These are phyloP conservation scores for Vitis cinerea DNA, from an alignment of 164 flowering plant genomes.

Conservation along the genomic window DNA sequence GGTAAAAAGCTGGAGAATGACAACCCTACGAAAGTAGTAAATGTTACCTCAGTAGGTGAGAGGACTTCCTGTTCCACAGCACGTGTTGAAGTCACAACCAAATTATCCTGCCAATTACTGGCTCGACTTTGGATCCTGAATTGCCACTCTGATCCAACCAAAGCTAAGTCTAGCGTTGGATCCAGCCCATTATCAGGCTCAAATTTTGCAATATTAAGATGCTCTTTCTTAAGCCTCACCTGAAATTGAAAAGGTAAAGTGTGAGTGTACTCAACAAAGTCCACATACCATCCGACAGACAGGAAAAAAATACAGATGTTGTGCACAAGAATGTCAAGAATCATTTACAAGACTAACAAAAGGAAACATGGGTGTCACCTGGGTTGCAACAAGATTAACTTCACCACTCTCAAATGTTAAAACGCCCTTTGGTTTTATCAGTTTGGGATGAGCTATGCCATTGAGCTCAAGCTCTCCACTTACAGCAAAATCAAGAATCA, in stretches of 20 bases:
- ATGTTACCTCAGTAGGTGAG: conserved; percentile 83
- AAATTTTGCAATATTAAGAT: conserved; percentile 90
- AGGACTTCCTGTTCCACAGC: conserved; percentile 95
- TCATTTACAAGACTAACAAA: background rate
- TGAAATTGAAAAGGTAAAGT: conserved; percentile 26
- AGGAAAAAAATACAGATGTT: background rate
- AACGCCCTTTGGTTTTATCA: conserved; percentile 86
- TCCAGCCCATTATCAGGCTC: conserved; percentile 96
- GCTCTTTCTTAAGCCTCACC: conserved; percentile 94
- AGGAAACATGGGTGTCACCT: conserved; percentile 39
- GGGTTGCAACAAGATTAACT: conserved; percentile 97
- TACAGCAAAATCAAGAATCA: conserved; percentile 90
- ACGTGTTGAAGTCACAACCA: conserved; percentile 94
- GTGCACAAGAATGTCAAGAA: background rate
- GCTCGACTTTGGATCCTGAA: conserved; percentile 94
- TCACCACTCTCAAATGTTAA: conserved; percentile 95
- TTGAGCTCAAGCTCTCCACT: conserved; percentile 95
- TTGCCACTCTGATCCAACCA: conserved; percentile 99
- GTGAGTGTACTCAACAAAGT: conserved; percentile 14
- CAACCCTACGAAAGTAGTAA: background rate
- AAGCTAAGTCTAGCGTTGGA: conserved; percentile 85
- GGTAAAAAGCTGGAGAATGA: no score
- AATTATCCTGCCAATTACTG: conserved; percentile 95
- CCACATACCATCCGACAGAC: background rate
- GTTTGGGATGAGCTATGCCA: conserved; percentile 89